Percentiles rank a stretch among this genome's conserved stretches.
Evolutionary conservation across 2,329 filamentous ascomycete species (phyloP).

Genomic region (Phaeoacremonium minimum): DNA sequence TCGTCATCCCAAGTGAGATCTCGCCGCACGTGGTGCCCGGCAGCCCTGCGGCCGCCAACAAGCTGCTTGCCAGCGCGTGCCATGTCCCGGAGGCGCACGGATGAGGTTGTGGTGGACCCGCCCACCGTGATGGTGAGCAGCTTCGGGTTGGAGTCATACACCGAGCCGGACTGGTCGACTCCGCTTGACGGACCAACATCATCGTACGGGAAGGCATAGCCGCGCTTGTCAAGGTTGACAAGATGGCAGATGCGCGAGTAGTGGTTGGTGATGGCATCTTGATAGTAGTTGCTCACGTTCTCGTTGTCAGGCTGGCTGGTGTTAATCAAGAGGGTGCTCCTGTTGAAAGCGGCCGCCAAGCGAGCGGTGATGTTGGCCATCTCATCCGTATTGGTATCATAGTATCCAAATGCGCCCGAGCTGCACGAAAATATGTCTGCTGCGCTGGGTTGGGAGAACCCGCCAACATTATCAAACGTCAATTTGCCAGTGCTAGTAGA

Average conservation of each 20-base stretch:
- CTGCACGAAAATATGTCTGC: slow-evolving; percentile 48
- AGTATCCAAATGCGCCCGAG: slow-evolving; percentile 51
- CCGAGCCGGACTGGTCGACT: slow-evolving; percentile 57
- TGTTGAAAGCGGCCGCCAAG: slow-evolving; percentile 72
- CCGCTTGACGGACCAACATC: slow-evolving; percentile 56
- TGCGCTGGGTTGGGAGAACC: slow-evolving; percentile 41
- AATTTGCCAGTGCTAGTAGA: slow-evolving; percentile 24
- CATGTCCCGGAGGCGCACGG: slow-evolving; percentile 3
- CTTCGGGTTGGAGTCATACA: slow-evolving; percentile 52
- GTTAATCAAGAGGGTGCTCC: slow-evolving; percentile 59
- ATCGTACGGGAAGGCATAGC: slow-evolving; percentile 71
- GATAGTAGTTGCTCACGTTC: slow-evolving; percentile 46
- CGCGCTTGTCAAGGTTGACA: slow-evolving; percentile 51
- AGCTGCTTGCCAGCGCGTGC: slow-evolving; percentile 4
- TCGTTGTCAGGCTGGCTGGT: slow-evolving; percentile 49
- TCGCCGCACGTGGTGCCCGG: slow-evolving; percentile 1
- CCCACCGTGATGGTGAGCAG: slow-evolving; percentile 55
- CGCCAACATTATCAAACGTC: slow-evolving; percentile 30
- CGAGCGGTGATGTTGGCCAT: slow-evolving; percentile 65
- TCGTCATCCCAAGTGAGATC: slow-evolving; percentile 6
- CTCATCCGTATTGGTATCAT: slow-evolving; percentile 33
- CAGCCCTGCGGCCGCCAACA: slow-evolving; percentile 3
- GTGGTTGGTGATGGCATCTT: slow-evolving; percentile 55
- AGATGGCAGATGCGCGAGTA: slow-evolving; percentile 63
- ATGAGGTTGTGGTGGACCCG: slow-evolving; percentile 19